Evolutionary conservation across 805 yeast species (phyloP).

Genomic region (Barnettozyma botsteinii): DNA sequence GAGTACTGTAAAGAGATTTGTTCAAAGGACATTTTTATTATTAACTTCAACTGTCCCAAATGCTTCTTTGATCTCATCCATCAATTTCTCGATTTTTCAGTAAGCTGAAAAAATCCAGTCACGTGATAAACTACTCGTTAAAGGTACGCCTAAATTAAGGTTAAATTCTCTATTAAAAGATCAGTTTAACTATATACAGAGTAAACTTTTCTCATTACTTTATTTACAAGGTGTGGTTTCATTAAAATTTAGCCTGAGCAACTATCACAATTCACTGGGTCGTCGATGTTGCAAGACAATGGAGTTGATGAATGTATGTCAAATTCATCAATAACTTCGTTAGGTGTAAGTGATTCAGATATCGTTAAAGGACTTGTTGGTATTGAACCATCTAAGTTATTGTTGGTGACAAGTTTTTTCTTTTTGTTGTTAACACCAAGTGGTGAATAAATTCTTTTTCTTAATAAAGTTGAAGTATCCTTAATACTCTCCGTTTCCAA

Average conservation of each 20-base stretch:
- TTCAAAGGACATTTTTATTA: conserved; percentile 1
- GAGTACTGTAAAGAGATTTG: conserved; percentile 38
- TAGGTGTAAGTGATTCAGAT: neutral
- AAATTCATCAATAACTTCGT: neutral
- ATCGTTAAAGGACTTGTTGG: neutral
- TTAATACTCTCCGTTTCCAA: neutral
- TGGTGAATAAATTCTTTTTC: conserved; percentile 2
- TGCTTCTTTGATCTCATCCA: too few relatives aligned
- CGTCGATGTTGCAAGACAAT: conserved; percentile 15
- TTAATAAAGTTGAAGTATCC: neutral
- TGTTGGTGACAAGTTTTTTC: neutral
- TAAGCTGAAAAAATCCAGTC: too few relatives aligned
- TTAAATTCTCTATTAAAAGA: too few relatives aligned
- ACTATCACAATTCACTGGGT: conserved; percentile 30
- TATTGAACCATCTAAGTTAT: neutral
- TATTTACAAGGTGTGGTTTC: neutral
- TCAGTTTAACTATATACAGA: neutral
- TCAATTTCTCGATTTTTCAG: too few relatives aligned
- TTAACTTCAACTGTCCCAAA: too few relatives aligned
- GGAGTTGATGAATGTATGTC: conserved; percentile 18
- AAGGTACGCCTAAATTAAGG: too few relatives aligned
- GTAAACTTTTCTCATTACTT: neutral
- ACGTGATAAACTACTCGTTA: too few relatives aligned
- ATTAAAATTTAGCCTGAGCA: conserved; percentile 29
- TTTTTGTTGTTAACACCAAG: neutral